A percentile compares a stretch with the other conserved stretches of the same genome.
These are phyloP conservation scores for Daldinia bambusicola DNA, from an alignment of 495 filamentous ascomycete species.

Conservation along the genomic window DNA sequence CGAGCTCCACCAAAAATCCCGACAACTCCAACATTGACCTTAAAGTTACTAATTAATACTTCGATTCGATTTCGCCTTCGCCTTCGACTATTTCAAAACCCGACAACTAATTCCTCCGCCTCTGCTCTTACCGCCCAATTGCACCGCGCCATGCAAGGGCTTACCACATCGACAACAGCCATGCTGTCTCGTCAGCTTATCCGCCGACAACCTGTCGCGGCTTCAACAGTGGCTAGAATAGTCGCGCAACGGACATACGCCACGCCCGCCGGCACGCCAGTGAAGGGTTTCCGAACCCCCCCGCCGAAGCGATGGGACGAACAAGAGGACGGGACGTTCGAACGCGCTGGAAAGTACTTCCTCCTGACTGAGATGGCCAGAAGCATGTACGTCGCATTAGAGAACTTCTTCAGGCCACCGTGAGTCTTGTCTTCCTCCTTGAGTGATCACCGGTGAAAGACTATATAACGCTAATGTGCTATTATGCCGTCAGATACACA, in stretches of 20 bases:
- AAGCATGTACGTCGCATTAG: constrained; percentile 97
- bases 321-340: constrained; percentile 73
- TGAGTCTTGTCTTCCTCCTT: constrained; percentile 64
- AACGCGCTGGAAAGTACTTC: constrained; percentile 91
- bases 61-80: background rate
- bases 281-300: constrained; percentile 78
- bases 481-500: constrained; percentile 73
- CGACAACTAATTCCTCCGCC: constrained; percentile 32
- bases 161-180: constrained; percentile 48
- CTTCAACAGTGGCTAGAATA: constrained; percentile 42
- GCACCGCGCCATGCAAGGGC: constrained; percentile 47
- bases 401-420: constrained; percentile 98
- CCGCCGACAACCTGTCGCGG: constrained; percentile 42
- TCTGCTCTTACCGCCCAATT: constrained; percentile 41
- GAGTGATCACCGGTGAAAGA: background rate
- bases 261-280: constrained; percentile 79
- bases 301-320: constrained; percentile 76
- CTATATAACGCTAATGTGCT: constrained; percentile 1
- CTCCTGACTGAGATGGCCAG: constrained; percentile 93
- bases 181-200: constrained; percentile 54
- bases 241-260: constrained; percentile 69
- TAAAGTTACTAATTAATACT: constrained; percentile 16
- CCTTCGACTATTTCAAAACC: constrained; percentile 7
- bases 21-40: constrained; percentile 45
- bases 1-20: constrained; percentile 48